Percentiles rank a stretch among this genome's conserved stretches.
These are phyloP conservation scores for Zymoseptoria ardabiliae DNA, from an alignment of 2,329 filamentous ascomycete species.

Conservation along the genomic window DNA sequence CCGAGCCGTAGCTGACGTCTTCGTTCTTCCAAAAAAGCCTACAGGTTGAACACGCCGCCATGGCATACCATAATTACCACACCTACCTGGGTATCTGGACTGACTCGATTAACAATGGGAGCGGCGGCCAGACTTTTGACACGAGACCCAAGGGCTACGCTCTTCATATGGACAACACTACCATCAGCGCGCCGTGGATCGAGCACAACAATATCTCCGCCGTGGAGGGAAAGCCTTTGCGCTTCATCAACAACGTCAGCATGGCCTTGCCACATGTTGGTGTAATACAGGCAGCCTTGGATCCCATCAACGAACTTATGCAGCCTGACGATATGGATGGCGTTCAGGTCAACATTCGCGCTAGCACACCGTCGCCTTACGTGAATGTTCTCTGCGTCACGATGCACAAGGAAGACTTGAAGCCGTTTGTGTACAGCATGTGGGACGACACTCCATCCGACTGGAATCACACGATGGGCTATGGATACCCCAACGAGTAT, in stretches of 20 bases:
- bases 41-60: slow-evolving; percentile 61
- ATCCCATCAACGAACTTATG: slow-evolving; percentile 56
- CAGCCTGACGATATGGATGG: slow-evolving; percentile 58
- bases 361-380: slow-evolving; percentile 62
- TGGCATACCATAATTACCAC: slow-evolving; percentile 65
- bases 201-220: slow-evolving; percentile 50
- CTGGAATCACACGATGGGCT: slow-evolving; percentile 13
- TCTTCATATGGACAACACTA: slow-evolving; percentile 65
- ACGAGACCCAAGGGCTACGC: slow-evolving; percentile 54
- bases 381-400: slow-evolving; percentile 69
- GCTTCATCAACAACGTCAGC: slow-evolving; percentile 64
- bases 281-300: slow-evolving; percentile 56
- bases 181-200: slow-evolving; percentile 63
- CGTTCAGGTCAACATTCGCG: slow-evolving; percentile 60
- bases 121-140: slow-evolving; percentile 36
- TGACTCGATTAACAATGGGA: slow-evolving; percentile 48
- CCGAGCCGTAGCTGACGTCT: no score
- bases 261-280: slow-evolving; percentile 70
- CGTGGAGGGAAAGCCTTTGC: slow-evolving; percentile 29
- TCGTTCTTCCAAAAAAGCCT: slow-evolving; percentile 35
- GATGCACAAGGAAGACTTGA: slow-evolving; percentile 51
- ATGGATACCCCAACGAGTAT: slow-evolving; percentile 10
- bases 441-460: slow-evolving; percentile 43
- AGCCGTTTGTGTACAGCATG: slow-evolving; percentile 55
- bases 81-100: slow-evolving; percentile 30